Percentiles rank a stretch among this genome's conserved stretches.
phyloP scores from a whole-genome alignment of 2,329 filamentous ascomycete genomes.

The Aotearoamyces nothofagi region DNA sequence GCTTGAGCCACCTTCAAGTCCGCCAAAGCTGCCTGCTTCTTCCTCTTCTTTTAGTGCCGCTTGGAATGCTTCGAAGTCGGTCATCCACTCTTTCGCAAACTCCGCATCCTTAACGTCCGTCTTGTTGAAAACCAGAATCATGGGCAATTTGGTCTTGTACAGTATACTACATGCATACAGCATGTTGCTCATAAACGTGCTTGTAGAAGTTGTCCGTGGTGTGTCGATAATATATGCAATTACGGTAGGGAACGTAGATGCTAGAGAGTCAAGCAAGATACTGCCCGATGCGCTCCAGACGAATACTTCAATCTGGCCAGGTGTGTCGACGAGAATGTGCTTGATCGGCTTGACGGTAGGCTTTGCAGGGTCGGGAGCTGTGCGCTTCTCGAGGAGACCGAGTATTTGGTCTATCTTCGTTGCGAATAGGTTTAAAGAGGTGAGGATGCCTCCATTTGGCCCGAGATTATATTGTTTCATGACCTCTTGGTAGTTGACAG shows the following conservation, averaged over 20 bases:
- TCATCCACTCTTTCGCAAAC: slow-evolving; percentile 99
- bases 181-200: slow-evolving; percentile 99
- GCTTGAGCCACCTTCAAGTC: slow-evolving; percentile 45
- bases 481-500: slow-evolving; percentile 98
- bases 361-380: slow-evolving; percentile 44
- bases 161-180: slow-evolving; percentile 96
- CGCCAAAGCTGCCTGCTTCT: slow-evolving; percentile 59
- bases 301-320: slow-evolving; percentile 96
- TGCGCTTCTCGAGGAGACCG: slow-evolving; percentile 75
- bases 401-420: slow-evolving; percentile 98
- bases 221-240: slow-evolving; percentile 98
- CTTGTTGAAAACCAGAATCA: slow-evolving; percentile 99
- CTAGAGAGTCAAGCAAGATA: slow-evolving; percentile 83
- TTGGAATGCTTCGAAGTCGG: slow-evolving; percentile 94
- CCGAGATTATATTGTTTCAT: slow-evolving; percentile 99
- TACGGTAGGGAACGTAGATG: slow-evolving; percentile 88
- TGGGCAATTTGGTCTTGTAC: slow-evolving; percentile 96
- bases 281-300: slow-evolving; percentile 95
- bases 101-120: slow-evolving; percentile 84
- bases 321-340: slow-evolving; percentile 86
- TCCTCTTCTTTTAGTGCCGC: slow-evolving; percentile 70
- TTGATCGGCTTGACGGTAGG: slow-evolving; percentile 50
- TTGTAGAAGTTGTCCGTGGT: slow-evolving; percentile 79
- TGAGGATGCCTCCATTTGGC: slow-evolving; percentile 92
- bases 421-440: slow-evolving; percentile 87